Percentiles rank a stretch among this genome's conserved stretches.
Conservation (phyloP, 2,329 filamentous ascomycete species). For the Paradendryphiella salina region DNA sequence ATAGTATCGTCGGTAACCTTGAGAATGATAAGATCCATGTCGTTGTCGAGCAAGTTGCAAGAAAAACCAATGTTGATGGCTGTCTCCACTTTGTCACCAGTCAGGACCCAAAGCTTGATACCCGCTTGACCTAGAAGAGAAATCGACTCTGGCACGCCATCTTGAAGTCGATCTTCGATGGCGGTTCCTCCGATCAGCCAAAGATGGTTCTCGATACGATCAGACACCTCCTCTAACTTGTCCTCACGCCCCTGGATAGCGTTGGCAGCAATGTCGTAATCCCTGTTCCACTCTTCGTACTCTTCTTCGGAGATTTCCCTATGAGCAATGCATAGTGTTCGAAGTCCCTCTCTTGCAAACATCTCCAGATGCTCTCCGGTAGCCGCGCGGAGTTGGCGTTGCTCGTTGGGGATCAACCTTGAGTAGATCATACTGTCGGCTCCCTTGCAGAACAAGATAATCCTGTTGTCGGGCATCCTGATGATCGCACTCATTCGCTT, state of each 20-base stretch:
- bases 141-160: conserved; percentile 95
- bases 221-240: conserved; percentile 86
- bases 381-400: conserved; percentile 75
- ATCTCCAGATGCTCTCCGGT: conserved; percentile 96
- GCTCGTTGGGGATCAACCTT: conserved; percentile 80
- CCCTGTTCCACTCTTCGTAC: conserved; percentile 80
- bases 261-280: conserved; percentile 84
- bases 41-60: conserved; percentile 94
- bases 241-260: conserved; percentile 86
- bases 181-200: conserved; percentile 89
- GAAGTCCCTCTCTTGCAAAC: conserved; percentile 92
- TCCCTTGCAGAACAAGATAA: conserved; percentile 94
- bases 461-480: conserved; percentile 86
- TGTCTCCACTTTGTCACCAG: conserved; percentile 97
- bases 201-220: conserved; percentile 87
- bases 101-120: conserved; percentile 98
- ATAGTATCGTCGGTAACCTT: conserved; percentile 77
- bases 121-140: conserved; percentile 86
- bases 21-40: conserved; percentile 94
- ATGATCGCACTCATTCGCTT: conserved; percentile 99
- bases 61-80: conserved; percentile 99
- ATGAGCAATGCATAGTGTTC: conserved; percentile 92
- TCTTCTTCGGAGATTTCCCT: conserved; percentile 78
- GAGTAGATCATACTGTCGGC: conserved; percentile 98
- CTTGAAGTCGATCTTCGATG: conserved; percentile 95